Conservation (phyloP, 345 rosid genomes). For the Populus davidiana region DNA sequence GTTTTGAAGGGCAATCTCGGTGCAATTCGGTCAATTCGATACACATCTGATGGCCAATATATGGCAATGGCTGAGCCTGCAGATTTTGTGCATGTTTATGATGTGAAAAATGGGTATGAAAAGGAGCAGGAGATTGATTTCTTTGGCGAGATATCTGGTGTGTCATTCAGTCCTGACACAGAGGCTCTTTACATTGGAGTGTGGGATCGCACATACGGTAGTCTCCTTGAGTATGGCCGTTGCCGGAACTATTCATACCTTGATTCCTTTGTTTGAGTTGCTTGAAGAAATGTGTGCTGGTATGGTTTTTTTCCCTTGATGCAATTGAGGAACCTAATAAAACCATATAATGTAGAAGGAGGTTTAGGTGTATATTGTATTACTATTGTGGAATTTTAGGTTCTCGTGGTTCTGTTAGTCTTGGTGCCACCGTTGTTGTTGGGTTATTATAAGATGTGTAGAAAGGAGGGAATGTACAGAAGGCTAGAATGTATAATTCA, state of each 20-base stretch:
- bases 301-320: not conserved
- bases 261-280: constrained; percentile 40
- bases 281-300: not conserved
- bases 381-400: not conserved
- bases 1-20: constrained; percentile 60
- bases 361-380: not conserved
- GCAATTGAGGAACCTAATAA: not conserved
- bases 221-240: constrained; percentile 56
- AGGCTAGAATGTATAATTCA: not conserved
- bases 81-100: constrained; percentile 58
- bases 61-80: constrained; percentile 68
- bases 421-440: not conserved
- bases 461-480: not conserved
- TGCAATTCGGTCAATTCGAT: constrained; percentile 57
- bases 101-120: constrained; percentile 48
- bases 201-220: constrained; percentile 65
- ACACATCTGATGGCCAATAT: constrained; percentile 51
- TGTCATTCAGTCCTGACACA: constrained; percentile 59
- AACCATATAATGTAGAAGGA: not conserved
- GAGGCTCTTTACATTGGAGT: constrained; percentile 55
- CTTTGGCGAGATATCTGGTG: constrained; percentile 64
- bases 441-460: not conserved
- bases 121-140: constrained; percentile 64
- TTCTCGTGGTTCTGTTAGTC: not conserved
- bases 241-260: constrained; percentile 47